These are phyloP conservation scores for Phaeotremella fagi DNA, from an alignment of 768 basidiomycete genomes.

Conservation along the genomic window DNA sequence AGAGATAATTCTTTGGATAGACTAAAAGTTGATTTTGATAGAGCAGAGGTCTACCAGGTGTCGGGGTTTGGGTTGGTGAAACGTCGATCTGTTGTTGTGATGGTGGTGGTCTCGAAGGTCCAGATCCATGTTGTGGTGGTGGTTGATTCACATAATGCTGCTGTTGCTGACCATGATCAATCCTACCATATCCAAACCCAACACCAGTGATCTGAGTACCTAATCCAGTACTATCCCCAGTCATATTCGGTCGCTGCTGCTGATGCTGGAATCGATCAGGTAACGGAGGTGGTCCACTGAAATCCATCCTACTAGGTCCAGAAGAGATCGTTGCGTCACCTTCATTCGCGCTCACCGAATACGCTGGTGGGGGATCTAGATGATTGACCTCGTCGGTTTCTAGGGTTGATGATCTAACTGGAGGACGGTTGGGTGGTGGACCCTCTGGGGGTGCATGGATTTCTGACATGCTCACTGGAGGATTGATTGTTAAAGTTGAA, in stretches of 20 bases:
- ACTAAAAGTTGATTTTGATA: slow-evolving; percentile 31
- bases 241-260: neutral
- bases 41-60: slow-evolving; percentile 37
- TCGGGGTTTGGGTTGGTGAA: slow-evolving; percentile 31
- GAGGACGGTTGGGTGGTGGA: slow-evolving; percentile 7
- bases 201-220: slow-evolving; percentile 34
- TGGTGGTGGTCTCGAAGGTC: slow-evolving; percentile 9
- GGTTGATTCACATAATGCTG: neutral
- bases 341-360: slow-evolving; percentile 5
- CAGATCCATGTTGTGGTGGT: slow-evolving; percentile 14
- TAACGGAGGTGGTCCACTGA: slow-evolving; percentile 39
- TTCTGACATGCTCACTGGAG: slow-evolving; percentile 9
- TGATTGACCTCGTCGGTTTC: slow-evolving; percentile 16
- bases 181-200: slow-evolving; percentile 27
- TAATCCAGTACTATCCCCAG: slow-evolving; percentile 3
- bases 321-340: slow-evolving; percentile 17
- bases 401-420: slow-evolving; percentile 1
- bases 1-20: slow-evolving; percentile 35
- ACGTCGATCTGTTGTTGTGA: slow-evolving; percentile 3
- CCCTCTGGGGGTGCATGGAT: slow-evolving; percentile 11
- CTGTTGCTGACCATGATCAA: no score
- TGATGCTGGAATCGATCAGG: slow-evolving; percentile 18
- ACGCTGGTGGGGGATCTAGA: slow-evolving; percentile 39
- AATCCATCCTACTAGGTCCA: slow-evolving; percentile 36
- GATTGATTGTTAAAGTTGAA: no score